Conservation (phyloP, 2,329 filamentous ascomycete species). For the Remersonia thermophila region DNA sequence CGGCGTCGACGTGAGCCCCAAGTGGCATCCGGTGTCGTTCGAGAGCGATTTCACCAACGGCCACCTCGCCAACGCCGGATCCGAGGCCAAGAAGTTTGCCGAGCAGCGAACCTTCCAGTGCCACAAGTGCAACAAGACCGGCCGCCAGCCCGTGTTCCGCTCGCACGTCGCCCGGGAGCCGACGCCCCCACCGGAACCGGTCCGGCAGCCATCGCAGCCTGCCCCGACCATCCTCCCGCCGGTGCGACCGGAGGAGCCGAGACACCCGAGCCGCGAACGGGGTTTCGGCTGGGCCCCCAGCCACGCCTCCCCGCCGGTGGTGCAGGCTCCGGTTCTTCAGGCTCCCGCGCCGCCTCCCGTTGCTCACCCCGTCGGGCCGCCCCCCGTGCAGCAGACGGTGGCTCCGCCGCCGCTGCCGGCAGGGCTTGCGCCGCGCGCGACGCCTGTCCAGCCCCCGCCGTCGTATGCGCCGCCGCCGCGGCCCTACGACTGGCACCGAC, state of each 20-base stretch:
- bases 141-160: constrained; percentile 31
- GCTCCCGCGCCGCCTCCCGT: constrained; percentile 14
- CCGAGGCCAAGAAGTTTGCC: constrained; percentile 47
- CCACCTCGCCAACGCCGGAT: constrained; percentile 36
- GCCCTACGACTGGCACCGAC: constrained; percentile 40
- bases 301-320: constrained; percentile 7
- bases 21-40: constrained; percentile 55
- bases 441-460: constrained; percentile 25
- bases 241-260: constrained; percentile 9
- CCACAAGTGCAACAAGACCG: constrained; percentile 57
- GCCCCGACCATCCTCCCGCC: constrained; percentile 11
- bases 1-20: constrained; percentile 58
- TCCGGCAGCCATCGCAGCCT: constrained; percentile 12
- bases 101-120: constrained; percentile 56
- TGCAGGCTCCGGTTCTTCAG: constrained; percentile 22
- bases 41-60: constrained; percentile 36
- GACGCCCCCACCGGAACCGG: constrained; percentile 17
- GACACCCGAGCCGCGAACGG: constrained; percentile 12
- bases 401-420: constrained; percentile 18
- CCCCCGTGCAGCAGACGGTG: constrained; percentile 12
- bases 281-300: constrained; percentile 9
- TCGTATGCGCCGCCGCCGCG: constrained; percentile 27
- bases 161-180: constrained; percentile 19
- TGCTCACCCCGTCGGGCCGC: constrained; percentile 11
- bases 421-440: constrained; percentile 19